Base-by-base conservation (phyloP, 805 yeast species). In the Cyberlindnera lachancei region DNA sequence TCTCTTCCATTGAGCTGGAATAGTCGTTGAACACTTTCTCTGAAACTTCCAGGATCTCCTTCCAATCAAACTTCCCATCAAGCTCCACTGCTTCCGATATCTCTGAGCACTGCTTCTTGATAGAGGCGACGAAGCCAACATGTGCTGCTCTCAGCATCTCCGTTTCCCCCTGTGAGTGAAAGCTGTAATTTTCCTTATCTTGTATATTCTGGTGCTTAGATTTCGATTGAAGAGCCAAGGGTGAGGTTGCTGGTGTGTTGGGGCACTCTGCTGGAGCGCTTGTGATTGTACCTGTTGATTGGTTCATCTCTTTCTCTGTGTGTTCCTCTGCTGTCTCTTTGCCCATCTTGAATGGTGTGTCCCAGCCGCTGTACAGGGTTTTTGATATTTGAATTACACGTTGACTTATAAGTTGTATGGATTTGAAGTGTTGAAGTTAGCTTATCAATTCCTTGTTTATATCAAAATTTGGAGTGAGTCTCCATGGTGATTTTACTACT, bases 21-120 rank as follows among this genome's bases (percentile, higher is more conserved):
- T 50, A 47, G 5, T 46, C 48, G 24, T 36, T 29, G 24, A 45
- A 47, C 16, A 42, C 23, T 18, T 23, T 27, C 25, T 47, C 52
- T 3, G 42, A 22, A 3, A 33, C 20, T 7, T 40, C 45, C 17
- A 45, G 33, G 5, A 45, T 27, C 6, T 15, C 27, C 17, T 18
- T 30, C 32, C 32, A 30, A 11, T 30, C 18, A 14, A 30, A 30
- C 16, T 5, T n/a, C 11, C 20, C 24, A 3, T 25, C 28, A 24
- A 31, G 16, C 8, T 18, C 24, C 10, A 31, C 29, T 10, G 12
- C 19, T 19, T 24, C 34, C 6, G 28, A 19, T 12, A 20, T 18
- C 18, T 15, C 23, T 9, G 15, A n/a, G n/a, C 28, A 25, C 19
- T 25, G n/a, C 16, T 31, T 16, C 25, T 18, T 31, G 21, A 31